Conservation (phyloP, 2,329 filamentous ascomycete genomes). For the Aspergillus proliferans region DNA sequence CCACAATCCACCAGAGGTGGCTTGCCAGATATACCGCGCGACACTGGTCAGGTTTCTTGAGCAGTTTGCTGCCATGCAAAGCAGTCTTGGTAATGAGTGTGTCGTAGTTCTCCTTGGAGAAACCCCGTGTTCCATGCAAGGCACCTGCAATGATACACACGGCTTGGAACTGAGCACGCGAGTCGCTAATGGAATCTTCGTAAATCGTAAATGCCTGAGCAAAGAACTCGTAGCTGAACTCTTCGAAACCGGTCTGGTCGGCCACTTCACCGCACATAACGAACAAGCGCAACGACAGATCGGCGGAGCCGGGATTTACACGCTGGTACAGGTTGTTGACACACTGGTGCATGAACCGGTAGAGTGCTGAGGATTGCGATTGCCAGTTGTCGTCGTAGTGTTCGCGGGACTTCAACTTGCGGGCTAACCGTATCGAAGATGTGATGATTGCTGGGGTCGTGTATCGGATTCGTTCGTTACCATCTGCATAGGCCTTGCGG, state of each 20-base stretch:
- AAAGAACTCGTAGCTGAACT: slow-evolving; percentile 96
- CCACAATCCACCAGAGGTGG: slow-evolving; percentile 96
- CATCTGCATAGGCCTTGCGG: slow-evolving; percentile 79
- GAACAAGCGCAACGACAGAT: slow-evolving; percentile 83
- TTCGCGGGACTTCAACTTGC: slow-evolving; percentile 82
- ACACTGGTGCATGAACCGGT: slow-evolving; percentile 90
- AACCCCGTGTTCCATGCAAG: slow-evolving; percentile 80
- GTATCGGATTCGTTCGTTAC: slow-evolving; percentile 91
- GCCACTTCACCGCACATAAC: slow-evolving; percentile 88
- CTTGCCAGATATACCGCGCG: slow-evolving; percentile 93
- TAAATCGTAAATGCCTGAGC: slow-evolving; percentile 98
- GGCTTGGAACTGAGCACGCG: slow-evolving; percentile 93
- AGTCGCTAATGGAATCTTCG: slow-evolving; percentile 92
- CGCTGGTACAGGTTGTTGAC: slow-evolving; percentile 82
- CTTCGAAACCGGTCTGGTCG: slow-evolving; percentile 84
- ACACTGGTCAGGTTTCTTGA: slow-evolving; percentile 98
- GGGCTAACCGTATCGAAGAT: slow-evolving; percentile 79
- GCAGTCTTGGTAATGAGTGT: slow-evolving; percentile 97
- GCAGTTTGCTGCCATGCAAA: slow-evolving; percentile 88
- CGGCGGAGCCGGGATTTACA: slow-evolving; percentile 73
- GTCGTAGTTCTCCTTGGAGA: slow-evolving; percentile 96
- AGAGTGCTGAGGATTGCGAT: slow-evolving; percentile 69
- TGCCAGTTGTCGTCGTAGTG: slow-evolving; percentile 75
- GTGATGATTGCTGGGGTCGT: slow-evolving; percentile 92
- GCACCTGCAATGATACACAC: slow-evolving; percentile 90